A percentile compares a stretch with the other conserved stretches of the same genome.
These are phyloP conservation scores for Blastobotrys mokoenaii DNA, from an alignment of 805 yeast species.

Conservation along the genomic window DNA sequence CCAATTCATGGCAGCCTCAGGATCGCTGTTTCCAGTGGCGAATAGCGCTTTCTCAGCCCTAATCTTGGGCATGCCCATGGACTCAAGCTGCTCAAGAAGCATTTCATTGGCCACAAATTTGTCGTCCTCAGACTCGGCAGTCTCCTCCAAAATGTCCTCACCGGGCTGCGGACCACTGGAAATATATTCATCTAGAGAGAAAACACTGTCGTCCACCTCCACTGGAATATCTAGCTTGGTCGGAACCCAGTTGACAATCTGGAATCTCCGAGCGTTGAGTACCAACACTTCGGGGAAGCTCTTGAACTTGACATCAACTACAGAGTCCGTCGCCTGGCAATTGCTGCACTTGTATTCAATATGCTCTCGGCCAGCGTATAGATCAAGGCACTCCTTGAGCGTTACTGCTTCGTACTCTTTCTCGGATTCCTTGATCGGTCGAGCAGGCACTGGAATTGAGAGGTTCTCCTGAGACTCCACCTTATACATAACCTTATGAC, in stretches of 20 bases:
- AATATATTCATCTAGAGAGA: slow-evolving; percentile 38
- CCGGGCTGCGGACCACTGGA: slow-evolving; percentile 36
- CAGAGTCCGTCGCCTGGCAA: slow-evolving; percentile 36
- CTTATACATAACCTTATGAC: slow-evolving; percentile 53
- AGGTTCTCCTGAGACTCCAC: slow-evolving; percentile 53
- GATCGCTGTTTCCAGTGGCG: slow-evolving; percentile 54
- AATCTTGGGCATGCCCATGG: slow-evolving; percentile 82
- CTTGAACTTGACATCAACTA: slow-evolving; percentile 41
- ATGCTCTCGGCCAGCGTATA: slow-evolving; percentile 39
- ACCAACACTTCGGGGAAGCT: slow-evolving; percentile 66
- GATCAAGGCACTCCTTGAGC: slow-evolving; percentile 41
- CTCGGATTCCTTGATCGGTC: slow-evolving; percentile 8
- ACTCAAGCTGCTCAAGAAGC: slow-evolving; percentile 43
- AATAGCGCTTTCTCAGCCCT: slow-evolving; percentile 61
- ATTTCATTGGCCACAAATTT: slow-evolving; percentile 48
- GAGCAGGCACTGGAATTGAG: slow-evolving; percentile 47
- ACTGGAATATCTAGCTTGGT: slow-evolving; percentile 72
- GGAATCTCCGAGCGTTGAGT: slow-evolving; percentile 70
- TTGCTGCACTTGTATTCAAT: slow-evolving; percentile 57
- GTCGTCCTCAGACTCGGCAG: slow-evolving; percentile 17
- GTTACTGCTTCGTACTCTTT: slow-evolving; percentile 43
- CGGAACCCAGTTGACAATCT: slow-evolving; percentile 85
- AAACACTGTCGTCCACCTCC: slow-evolving; percentile 34
- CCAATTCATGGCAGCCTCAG: slow-evolving; percentile 85
- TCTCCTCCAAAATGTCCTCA: slow-evolving; percentile 36